Evolutionary conservation across 305 asterid genomes (phyloP).

Genomic region (Fraxinus albicans): DNA sequence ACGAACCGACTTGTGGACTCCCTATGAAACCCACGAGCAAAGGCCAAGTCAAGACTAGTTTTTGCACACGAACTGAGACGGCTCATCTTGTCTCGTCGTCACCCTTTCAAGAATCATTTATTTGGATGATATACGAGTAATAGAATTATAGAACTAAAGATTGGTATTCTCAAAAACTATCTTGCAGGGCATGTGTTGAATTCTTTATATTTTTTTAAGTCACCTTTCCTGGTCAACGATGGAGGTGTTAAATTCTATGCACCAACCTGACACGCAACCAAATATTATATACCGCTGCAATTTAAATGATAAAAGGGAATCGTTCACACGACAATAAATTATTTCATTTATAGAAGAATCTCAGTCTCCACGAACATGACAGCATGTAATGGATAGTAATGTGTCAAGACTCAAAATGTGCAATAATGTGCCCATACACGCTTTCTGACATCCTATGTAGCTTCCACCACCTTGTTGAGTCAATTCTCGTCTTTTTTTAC

Average conservation of each 20-base stretch:
- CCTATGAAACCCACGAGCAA: too few relatives aligned
- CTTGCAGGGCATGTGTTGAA: not conserved
- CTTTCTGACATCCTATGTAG: slow-evolving; percentile 59
- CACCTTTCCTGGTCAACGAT: not conserved
- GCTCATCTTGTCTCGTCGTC: not conserved
- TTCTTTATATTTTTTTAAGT: not conserved
- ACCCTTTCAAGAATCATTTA: not conserved
- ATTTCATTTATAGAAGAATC: slow-evolving; percentile 53
- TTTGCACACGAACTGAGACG: not conserved
- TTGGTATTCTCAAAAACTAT: not conserved
- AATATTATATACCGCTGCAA: not conserved
- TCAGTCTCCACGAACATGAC: slow-evolving; percentile 56
- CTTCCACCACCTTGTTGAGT: slow-evolving; percentile 67
- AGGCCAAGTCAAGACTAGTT: not conserved
- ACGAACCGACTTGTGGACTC: not conserved
- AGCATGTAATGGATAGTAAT: slow-evolving; percentile 37
- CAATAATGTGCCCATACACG: slow-evolving; percentile 13
- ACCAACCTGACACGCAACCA: not conserved
- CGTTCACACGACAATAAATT: not conserved
- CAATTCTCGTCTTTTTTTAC: slow-evolving; percentile 43
- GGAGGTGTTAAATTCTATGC: not conserved
- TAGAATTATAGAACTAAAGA: not conserved
- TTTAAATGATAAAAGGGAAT: not conserved
- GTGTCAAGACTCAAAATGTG: not conserved
- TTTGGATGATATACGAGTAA: not conserved